phyloP scores from a whole-genome alignment of 495 filamentous ascomycete genomes.

The Penicillium odoratum region DNA sequence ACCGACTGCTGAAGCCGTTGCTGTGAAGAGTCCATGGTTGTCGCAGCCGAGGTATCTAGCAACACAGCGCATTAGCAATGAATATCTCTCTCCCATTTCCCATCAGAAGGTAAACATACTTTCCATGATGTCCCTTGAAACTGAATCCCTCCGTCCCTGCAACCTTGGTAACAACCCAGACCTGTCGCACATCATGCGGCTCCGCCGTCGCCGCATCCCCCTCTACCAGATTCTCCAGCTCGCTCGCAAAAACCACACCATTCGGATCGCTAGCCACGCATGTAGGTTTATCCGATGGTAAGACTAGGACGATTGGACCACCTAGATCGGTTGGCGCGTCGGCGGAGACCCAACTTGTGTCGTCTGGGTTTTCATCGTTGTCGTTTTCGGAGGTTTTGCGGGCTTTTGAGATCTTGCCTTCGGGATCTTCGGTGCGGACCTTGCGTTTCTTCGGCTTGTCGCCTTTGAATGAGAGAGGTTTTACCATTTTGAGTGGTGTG shows the following conservation, averaged over 20 bases:
- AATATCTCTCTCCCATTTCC: background rate
- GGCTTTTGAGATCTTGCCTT: constrained; percentile 42
- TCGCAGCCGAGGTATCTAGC: constrained; percentile 75
- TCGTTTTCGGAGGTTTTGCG: constrained; percentile 31
- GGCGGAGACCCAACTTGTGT: constrained; percentile 89
- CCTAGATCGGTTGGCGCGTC: constrained; percentile 71
- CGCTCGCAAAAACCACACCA: constrained; percentile 78
- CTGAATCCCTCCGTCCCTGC: constrained; percentile 77
- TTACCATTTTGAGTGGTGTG: constrained; percentile 54
- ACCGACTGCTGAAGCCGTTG: constrained; percentile 76
- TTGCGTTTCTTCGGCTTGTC: constrained; percentile 95
- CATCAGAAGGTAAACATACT: constrained; percentile 31
- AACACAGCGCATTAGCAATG: background rate
- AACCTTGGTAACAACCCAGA: constrained; percentile 87
- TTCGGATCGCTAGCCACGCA: constrained; percentile 80
- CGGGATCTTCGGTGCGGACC: constrained; percentile 37
- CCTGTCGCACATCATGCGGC: constrained; percentile 91
- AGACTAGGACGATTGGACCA: constrained; percentile 80
- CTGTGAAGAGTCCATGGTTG: constrained; percentile 73
- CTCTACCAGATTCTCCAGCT: constrained; percentile 81
- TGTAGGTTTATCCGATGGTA: constrained; percentile 66
- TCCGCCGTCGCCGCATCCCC: constrained; percentile 77
- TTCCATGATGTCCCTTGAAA: constrained; percentile 86
- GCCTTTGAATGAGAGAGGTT: constrained; percentile 91
- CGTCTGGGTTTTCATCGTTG: constrained; percentile 46